Conservation (phyloP, 2,329 filamentous ascomycete species). For the Pyrenophora seminiperda region DNA sequence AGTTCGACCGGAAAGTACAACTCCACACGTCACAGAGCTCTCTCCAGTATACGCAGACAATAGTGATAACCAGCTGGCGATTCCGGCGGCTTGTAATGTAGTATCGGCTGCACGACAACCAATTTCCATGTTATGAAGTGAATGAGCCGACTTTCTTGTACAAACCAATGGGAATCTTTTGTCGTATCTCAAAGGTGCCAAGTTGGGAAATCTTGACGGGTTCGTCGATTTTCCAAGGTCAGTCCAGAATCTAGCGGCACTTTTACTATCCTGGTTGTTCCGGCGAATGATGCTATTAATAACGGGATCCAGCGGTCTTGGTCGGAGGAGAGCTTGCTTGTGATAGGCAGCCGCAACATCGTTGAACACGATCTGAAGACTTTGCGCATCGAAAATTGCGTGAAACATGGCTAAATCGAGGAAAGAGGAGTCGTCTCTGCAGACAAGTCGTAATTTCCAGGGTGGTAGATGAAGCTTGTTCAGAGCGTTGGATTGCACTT, state of each 20-base stretch:
- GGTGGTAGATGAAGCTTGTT: conserved; percentile 59
- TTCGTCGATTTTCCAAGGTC: conserved; percentile 58
- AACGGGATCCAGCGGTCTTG: conserved; percentile 49
- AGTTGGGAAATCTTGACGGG: conserved; percentile 74
- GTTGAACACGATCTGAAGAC: conserved; percentile 67
- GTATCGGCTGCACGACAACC: conserved; percentile 64
- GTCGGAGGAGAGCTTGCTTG: conserved; percentile 25
- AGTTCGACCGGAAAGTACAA: conserved; percentile 76
- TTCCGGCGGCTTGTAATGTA: conserved; percentile 76
- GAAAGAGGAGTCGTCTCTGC: conserved; percentile 21
- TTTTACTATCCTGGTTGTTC: conserved; percentile 37
- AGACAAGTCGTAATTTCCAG: conserved; percentile 65
- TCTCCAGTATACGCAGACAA: conserved; percentile 80
- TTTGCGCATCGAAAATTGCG: conserved; percentile 82
- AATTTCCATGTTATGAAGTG: conserved; percentile 58
- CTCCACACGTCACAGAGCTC: conserved; percentile 73
- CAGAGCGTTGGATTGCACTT: conserved; percentile 43
- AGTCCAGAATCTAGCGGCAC: conserved; percentile 66
- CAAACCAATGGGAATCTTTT: conserved; percentile 44
- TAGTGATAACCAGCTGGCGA: conserved; percentile 78
- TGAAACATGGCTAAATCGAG: conserved; percentile 71
- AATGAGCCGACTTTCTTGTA: conserved; percentile 47
- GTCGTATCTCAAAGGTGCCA: conserved; percentile 65
- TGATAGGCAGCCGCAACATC: conserved; percentile 59
- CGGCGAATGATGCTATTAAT: conserved; percentile 54